Evolutionary conservation across 495 filamentous ascomycete species (phyloP), one percentile per base, ranked within the genome.

Genomic region (Aspergillus coremiiformis): DNA sequence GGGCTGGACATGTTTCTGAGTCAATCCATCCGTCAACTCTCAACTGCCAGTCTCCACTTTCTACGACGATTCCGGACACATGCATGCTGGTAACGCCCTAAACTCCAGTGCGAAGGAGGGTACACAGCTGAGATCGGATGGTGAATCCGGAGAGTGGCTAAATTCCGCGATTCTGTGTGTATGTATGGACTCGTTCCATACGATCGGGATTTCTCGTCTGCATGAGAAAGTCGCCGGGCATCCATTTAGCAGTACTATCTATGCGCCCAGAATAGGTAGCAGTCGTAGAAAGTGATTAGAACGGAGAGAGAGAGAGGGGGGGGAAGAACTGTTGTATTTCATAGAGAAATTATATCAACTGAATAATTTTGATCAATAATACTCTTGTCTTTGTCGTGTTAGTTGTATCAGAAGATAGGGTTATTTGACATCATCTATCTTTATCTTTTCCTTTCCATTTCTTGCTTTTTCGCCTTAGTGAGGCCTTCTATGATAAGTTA

Each of bases 61-160:
- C 52, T 30, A 49, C 39, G 59, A 62, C 59, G 29, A 47, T 62
- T 62, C 56, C 59, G 59, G 59, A 59, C 59, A 56, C 56, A 51
- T 62, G 59, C 59, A 62, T 56, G 42, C 47, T 53, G 48, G 47
- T 54, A 58, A 57, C 53, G 41, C 51, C 53, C 37, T 41, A 44
- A 54, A 49, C 45, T 46, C 46, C 39, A 19, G 30, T 29, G 39
- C 29, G 26, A 44, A 22, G 21, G 41, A 52, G 44, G 44, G 30
- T 39, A 48, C 51, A 39, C 59, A 58, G 52, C 59, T 61, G 59
- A 61, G 59, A 61, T 61, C 52, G 59, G 52, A 61, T 55, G 59
- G 55, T 48, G 52, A 62, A 55, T 52, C 56, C 59, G 59, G 33
- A 44, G 32, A 37, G 56, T 58, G 59, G 59, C 59, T 54, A 59